Base-by-base conservation (phyloP, 345 rosid genomes). In the Cardamine chenopodiifolia region DNA sequence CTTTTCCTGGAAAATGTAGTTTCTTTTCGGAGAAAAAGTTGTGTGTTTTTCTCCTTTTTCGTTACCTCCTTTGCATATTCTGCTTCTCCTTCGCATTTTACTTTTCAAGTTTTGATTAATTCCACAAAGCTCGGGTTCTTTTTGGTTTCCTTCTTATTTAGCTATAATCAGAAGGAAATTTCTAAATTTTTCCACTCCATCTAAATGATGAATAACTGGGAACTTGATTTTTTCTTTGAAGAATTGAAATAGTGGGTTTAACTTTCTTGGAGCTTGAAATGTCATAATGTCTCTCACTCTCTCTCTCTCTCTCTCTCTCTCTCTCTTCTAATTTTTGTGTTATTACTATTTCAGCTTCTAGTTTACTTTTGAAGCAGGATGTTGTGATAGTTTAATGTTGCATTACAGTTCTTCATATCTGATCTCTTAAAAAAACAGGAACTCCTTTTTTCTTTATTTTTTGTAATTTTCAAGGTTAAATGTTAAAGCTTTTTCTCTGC, bases 1-100 rank as follows among this genome's bases (percentile, higher is more conserved):
- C 53, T 53, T 62, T 58, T 35, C 62, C 62, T 56, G 40, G 68
- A 74, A 75, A 76, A 68, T 68, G 74, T 75, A n/a, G 63, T 61
- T 68, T 31, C 55, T 68, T 50, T 58, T 44, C 29, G 11, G 34
- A 45, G 58, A 8, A 11, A 66, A 44, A 56, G 44, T 47, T 74
- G 15, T 55, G 57, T n/a, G 15, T 50, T 79, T 62, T 68, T 14
- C 52, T 14, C 34, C 20, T 15, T 61, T 56, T 73, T 37, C 31
- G 49, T 19, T 35, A 1, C 25, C 22, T 67, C 50, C 18, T 45
- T 58, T n/a, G 48, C 4, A 29, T 73, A 56, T 34, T 56, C 72
- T 4, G 60, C 29, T 34, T 23, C 31, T 40, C 44, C 23, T 28
- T 62, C 2, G 2, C 47, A 15, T 52, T 39, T 35, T 47, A 20